A percentile compares a stretch with the other conserved stretches of the same genome.
phyloP scores from a whole-genome alignment of 108 stramenopile genomes.

The Licmophora abbreviata region DNA sequence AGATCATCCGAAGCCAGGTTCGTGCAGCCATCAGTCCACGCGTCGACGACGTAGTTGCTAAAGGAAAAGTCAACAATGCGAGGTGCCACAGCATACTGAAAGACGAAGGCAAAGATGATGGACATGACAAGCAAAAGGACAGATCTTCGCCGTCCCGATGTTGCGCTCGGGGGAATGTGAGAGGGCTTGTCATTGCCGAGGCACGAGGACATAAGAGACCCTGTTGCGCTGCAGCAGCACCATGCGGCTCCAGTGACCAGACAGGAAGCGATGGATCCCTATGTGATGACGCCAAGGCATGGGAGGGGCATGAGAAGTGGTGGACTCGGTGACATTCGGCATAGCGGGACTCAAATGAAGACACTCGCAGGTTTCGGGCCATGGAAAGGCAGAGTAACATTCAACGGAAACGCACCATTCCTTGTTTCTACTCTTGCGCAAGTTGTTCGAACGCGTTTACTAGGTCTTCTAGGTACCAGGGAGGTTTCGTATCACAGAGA shows the following conservation, averaged over 20 bases:
- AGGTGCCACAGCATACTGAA: slow-evolving; percentile 72
- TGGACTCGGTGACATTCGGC: too few relatives aligned
- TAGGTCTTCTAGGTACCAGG: too few relatives aligned
- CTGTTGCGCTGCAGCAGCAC: slow-evolving; percentile 72
- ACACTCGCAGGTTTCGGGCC: too few relatives aligned
- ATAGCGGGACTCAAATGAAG: too few relatives aligned
- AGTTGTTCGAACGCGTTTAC: too few relatives aligned
- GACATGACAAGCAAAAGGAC: slow-evolving; percentile 54
- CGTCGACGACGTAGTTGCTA: slow-evolving; percentile 33
- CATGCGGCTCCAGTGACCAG: slow-evolving; percentile 34
- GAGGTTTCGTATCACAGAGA: too few relatives aligned
- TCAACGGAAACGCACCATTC: too few relatives aligned
- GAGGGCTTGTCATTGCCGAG: slow-evolving; percentile 86
- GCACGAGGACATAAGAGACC: slow-evolving; percentile 55
- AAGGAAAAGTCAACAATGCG: slow-evolving; percentile 25
- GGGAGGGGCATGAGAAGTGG: not conserved
- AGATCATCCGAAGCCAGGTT: slow-evolving; percentile 21
- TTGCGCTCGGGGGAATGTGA: slow-evolving; percentile 46
- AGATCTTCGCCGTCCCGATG: slow-evolving; percentile 74
- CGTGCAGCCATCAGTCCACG: slow-evolving; percentile 60
- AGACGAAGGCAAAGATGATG: slow-evolving; percentile 46
- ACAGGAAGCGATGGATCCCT: slow-evolving; percentile 17
- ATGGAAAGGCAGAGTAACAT: too few relatives aligned
- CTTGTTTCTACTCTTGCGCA: too few relatives aligned
- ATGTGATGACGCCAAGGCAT: not conserved